phyloP scores from a whole-genome alignment of 345 rosid species.

The Garcia nutans region DNA sequence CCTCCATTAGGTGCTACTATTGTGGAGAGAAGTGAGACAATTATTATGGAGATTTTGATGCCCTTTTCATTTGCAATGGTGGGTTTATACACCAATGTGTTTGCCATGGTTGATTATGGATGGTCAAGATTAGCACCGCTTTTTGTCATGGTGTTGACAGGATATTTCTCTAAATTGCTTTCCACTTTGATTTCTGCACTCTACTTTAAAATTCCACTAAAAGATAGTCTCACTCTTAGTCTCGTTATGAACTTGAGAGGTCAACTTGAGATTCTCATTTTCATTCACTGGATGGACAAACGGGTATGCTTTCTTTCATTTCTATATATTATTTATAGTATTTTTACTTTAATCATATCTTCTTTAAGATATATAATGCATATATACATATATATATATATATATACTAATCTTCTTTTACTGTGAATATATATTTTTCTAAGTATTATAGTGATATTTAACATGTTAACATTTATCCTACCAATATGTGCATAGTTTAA shows the following conservation, averaged over 20 bases:
- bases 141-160: constrained; percentile 34
- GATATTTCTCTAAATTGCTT: constrained; percentile 41
- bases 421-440: no score
- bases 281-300: constrained; percentile 66
- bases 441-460: no score
- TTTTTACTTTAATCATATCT: no score
- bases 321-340: background rate
- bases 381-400: no score
- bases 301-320: constrained; percentile 19
- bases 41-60: constrained; percentile 54
- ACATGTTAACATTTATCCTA: no score
- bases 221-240: constrained; percentile 55
- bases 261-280: constrained; percentile 51
- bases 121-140: constrained; percentile 56
- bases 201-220: constrained; percentile 37
- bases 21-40: constrained; percentile 52
- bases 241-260: constrained; percentile 70
- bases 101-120: constrained; percentile 22
- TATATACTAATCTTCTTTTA: background rate
- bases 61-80: constrained; percentile 54
- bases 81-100: constrained; percentile 54
- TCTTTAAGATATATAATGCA: no score
- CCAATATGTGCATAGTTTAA: no score
- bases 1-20: constrained; percentile 60
- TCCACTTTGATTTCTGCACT: constrained; percentile 30